Percentiles rank a stretch among this genome's conserved stretches.
Conservation (phyloP, 2,329 filamentous ascomycete genomes). For the Epichloe coenophiala region DNA sequence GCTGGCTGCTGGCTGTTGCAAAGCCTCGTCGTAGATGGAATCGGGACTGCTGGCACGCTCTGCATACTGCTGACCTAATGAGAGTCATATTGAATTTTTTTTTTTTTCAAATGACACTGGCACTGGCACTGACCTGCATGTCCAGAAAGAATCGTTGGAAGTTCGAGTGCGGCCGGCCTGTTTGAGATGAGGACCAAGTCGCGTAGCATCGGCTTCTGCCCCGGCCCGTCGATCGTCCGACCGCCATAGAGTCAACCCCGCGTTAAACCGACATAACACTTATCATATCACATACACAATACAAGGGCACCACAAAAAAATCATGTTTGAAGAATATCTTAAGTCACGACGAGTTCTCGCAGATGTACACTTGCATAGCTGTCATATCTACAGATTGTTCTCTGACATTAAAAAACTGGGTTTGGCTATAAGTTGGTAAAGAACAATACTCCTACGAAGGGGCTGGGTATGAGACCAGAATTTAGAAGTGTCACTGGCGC, state of each 20-base stretch:
- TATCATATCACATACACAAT: not conserved
- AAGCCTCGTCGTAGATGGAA: constrained; percentile 20
- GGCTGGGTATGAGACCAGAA: constrained; percentile 15
- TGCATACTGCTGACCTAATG: constrained; percentile 24
- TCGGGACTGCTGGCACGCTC: constrained; percentile 23
- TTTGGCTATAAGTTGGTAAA: constrained; percentile 24
- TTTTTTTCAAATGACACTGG: too few species aligned
- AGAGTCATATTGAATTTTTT: constrained; percentile 13
- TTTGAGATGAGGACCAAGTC: constrained; percentile 4
- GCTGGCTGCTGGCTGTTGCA: constrained; percentile 24
- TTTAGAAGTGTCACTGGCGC: constrained; percentile 7
- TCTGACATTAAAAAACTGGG: constrained; percentile 24
- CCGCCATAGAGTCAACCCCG: not conserved
- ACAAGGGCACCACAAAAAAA: not conserved
- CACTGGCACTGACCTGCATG: not conserved
- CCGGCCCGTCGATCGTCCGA: constrained; percentile 8
- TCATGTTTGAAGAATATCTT: not conserved
- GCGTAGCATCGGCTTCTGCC: constrained; percentile 19
- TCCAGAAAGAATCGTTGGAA: not conserved
- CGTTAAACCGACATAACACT: not conserved
- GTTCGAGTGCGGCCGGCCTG: not conserved
- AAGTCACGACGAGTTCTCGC: not conserved
- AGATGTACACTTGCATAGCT: not conserved
- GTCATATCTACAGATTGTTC: constrained; percentile 17
- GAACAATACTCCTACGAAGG: constrained; percentile 22